Percentiles rank a stretch among this genome's conserved stretches.
These are phyloP conservation scores for Dryadomyces sulphureus DNA, from an alignment of 2,329 filamentous ascomycete species.

Conservation along the genomic window DNA sequence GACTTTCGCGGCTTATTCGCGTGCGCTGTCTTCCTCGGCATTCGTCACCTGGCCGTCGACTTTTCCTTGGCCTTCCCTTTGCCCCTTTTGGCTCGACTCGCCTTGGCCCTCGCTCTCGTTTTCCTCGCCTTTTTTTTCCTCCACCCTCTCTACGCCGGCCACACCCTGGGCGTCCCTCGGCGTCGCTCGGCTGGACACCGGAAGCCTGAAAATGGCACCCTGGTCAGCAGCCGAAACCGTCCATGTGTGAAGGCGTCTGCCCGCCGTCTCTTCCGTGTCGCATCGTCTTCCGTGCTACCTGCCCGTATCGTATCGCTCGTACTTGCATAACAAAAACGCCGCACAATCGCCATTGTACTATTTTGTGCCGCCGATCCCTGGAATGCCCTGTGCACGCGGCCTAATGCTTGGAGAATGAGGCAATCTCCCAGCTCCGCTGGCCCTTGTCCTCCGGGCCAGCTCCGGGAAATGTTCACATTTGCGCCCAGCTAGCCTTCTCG, in stretches of 20 bases:
- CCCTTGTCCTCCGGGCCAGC: no score
- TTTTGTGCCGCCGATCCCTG: no score
- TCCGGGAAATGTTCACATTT: no score
- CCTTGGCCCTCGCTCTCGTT: background rate
- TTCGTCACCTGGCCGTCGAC: background rate
- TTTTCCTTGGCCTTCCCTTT: background rate
- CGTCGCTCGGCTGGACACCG: background rate
- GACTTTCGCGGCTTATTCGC: background rate
- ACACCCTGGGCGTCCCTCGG: background rate
- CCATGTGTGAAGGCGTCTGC: background rate
- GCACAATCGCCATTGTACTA: no score
- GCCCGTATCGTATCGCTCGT: background rate
- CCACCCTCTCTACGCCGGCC: background rate
- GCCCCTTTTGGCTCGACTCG: background rate
- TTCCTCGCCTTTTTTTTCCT: background rate
- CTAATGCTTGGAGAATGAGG: no score
- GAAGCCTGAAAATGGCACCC: background rate
- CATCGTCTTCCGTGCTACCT: background rate
- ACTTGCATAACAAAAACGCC: no score
- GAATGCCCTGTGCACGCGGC: no score
- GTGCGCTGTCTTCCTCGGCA: background rate
- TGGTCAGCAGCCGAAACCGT: background rate
- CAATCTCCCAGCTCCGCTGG: no score
- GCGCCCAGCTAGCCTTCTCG: no score
- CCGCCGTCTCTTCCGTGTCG: constrained; percentile 1